These are phyloP conservation scores for Luffa acutangula DNA, from an alignment of 306 rosid species.

Conservation along the genomic window DNA sequence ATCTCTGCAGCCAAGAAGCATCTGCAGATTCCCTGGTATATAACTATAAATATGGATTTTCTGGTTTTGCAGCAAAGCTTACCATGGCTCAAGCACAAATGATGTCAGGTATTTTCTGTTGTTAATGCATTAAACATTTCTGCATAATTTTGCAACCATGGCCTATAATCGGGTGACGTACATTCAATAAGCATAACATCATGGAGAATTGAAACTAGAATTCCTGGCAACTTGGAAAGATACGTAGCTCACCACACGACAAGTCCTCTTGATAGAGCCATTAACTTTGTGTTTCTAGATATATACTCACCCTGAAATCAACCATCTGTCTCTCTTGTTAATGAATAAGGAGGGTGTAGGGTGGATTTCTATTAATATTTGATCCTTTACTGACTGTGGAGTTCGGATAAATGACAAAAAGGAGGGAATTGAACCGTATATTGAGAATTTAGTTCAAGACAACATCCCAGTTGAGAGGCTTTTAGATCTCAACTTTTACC, in stretches of 20 bases:
- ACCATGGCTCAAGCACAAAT: not conserved
- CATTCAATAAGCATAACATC: not conserved
- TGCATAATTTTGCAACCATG: not conserved
- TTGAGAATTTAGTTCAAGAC: not conserved
- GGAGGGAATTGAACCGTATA: not conserved
- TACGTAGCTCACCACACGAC: not conserved
- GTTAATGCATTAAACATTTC: not conserved
- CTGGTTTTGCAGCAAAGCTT: constrained; percentile 3
- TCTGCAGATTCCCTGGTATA: not conserved
- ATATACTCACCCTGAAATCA: not conserved
- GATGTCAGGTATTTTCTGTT: not conserved
- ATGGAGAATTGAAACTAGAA: not conserved
- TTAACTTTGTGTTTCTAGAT: not conserved
- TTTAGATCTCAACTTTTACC: not conserved
- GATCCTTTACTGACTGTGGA: not conserved
- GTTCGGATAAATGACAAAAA: not conserved
- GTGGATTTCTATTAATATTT: not conserved
- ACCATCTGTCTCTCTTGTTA: not conserved
- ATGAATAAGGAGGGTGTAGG: not conserved
- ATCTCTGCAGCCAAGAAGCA: not conserved
- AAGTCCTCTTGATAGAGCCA: not conserved
- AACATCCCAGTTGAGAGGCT: not conserved
- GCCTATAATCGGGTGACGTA: not conserved
- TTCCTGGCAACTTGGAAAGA: not conserved
- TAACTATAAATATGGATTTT: not conserved